Percentiles rank a stretch among this genome's conserved stretches.
These are phyloP conservation scores for Arthromyces matolae DNA, from an alignment of 768 basidiomycete genomes.

Conservation along the genomic window DNA sequence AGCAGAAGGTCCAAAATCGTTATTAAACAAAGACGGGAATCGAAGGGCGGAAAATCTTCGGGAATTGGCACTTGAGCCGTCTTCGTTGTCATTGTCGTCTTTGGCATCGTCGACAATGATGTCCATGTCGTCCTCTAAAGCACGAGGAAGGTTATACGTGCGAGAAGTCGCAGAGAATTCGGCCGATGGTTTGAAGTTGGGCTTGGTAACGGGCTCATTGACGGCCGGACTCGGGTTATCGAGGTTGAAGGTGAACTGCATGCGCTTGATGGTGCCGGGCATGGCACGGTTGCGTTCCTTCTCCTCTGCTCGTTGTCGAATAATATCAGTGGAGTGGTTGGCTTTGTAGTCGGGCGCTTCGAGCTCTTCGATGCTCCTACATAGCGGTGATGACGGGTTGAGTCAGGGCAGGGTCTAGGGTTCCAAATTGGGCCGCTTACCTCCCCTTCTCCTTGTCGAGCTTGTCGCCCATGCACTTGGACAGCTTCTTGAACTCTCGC, in stretches of 20 bases:
- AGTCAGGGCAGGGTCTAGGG: conserved; percentile 32
- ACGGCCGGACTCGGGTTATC: conserved; percentile 60
- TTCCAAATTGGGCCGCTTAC: conserved; percentile 42
- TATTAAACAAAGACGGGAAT: conserved; percentile 72
- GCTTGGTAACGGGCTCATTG: conserved; percentile 53
- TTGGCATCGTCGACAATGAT: conserved; percentile 17
- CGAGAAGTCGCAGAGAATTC: too few species aligned
- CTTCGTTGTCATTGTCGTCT: conserved; percentile 35
- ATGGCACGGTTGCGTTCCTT: conserved; percentile 72
- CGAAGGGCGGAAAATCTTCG: conserved; percentile 40
- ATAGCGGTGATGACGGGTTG: conserved; percentile 11
- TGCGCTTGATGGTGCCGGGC: conserved; percentile 76
- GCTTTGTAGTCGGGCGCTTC: conserved; percentile 80
- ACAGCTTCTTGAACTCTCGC: conserved; percentile 87
- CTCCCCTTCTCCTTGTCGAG: conserved; percentile 90
- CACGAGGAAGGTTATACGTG: too few species aligned
- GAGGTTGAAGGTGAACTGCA: conserved; percentile 88
- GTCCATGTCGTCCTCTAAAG: conserved; percentile 10
- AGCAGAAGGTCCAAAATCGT: conserved; percentile 75
- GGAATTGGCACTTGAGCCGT: too few species aligned
- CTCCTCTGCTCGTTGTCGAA: conserved; percentile 76
- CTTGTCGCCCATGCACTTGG: conserved; percentile 87
- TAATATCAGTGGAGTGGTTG: conserved; percentile 75
- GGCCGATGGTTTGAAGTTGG: conserved; percentile 60
- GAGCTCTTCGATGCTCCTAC: conserved; percentile 80